Percentiles rank a stretch among this genome's conserved stretches.
phyloP scores from a whole-genome alignment of 2,329 filamentous ascomycete species.

The Alternaria arborescens region DNA sequence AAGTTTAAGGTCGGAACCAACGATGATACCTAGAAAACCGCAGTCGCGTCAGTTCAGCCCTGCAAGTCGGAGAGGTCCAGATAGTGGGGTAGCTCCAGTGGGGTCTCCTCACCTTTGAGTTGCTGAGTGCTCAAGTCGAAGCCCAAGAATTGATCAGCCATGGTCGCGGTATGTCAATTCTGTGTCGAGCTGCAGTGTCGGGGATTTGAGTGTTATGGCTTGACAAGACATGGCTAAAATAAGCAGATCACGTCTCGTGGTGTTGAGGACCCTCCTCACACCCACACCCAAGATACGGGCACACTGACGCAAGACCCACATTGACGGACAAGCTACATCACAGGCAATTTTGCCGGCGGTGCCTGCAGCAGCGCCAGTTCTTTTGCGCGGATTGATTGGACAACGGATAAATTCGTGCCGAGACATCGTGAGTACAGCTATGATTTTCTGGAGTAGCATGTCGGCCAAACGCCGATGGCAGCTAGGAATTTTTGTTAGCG shows the following conservation, averaged over 20 bases:
- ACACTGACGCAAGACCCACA: conserved; percentile 27
- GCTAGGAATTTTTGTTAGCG: conserved; percentile 5
- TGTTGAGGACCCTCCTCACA: conserved; percentile 24
- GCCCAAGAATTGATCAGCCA: conserved; percentile 75
- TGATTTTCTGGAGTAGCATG: conserved; percentile 3
- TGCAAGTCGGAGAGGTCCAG: neutral
- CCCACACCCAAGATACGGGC: conserved; percentile 21
- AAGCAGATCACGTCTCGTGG: conserved; percentile 23
- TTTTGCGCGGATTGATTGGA: conserved; percentile 25
- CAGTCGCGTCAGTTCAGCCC: conserved; percentile 24
- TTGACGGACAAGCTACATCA: conserved; percentile 30
- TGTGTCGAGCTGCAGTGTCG: neutral
- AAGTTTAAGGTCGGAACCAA: conserved; percentile 82
- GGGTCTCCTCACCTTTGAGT: conserved; percentile 74
- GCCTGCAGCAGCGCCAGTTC: conserved; percentile 29
- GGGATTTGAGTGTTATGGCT: conserved; percentile 1
- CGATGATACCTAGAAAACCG: conserved; percentile 72
- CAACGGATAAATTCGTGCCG: conserved; percentile 33
- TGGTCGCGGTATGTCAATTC: conserved; percentile 26
- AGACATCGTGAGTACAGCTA: conserved; percentile 5
- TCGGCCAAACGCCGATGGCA: conserved; percentile 15
- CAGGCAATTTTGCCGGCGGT: conserved; percentile 44
- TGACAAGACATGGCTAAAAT: conserved; percentile 25
- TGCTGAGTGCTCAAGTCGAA: conserved; percentile 98
- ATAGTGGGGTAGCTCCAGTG: conserved; percentile 44